Conservation (phyloP, 805 yeast species). For the Saturnispora saitoi region DNA sequence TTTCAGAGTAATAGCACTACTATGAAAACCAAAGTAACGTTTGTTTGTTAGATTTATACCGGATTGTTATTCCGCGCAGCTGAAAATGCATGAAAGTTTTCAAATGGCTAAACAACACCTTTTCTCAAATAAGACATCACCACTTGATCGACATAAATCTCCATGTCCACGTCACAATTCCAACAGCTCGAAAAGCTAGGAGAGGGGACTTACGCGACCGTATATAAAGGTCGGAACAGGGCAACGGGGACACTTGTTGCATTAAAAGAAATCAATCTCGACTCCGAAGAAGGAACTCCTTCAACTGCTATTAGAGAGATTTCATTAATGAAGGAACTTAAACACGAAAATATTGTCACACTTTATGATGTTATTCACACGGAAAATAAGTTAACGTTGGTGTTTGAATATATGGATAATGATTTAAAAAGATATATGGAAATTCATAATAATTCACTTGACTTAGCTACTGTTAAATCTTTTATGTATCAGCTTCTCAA, state of each 20-base stretch:
- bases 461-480: constrained; percentile 69
- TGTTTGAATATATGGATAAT: constrained; percentile 87
- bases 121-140: not conserved
- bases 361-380: constrained; percentile 94
- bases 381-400: constrained; percentile 88
- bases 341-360: constrained; percentile 87
- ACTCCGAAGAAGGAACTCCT: constrained; percentile 97
- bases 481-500: constrained; percentile 90
- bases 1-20: too few relatives aligned
- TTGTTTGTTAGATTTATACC: too few relatives aligned
- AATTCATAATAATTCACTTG: constrained; percentile 27
- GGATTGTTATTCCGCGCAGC: not conserved
- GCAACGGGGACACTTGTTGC: constrained; percentile 88
- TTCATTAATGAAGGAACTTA: constrained; percentile 88
- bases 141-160: not conserved
- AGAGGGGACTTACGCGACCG: constrained; percentile 98
- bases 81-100: not conserved
- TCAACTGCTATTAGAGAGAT: constrained; percentile 96
- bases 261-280: constrained; percentile 86
- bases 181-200: constrained; percentile 73
- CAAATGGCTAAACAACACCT: not conserved
- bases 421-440: constrained; percentile 89
- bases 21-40: too few relatives aligned
- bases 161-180: constrained; percentile 31
- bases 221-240: constrained; percentile 84